phyloP scores from a whole-genome alignment of 441 rosid species.

The Macaranga tanarius region DNA sequence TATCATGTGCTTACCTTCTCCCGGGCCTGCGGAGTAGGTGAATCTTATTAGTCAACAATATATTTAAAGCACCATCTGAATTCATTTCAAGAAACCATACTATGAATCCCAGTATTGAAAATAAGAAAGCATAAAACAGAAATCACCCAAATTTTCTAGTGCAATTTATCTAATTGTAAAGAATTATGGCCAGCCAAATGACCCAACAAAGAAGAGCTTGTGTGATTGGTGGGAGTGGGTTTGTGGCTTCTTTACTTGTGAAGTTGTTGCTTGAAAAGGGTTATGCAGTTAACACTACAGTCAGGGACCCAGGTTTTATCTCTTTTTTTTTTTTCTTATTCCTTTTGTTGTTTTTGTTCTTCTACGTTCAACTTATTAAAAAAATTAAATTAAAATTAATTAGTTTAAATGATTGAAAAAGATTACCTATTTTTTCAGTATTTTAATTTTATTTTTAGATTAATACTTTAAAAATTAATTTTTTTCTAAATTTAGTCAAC shows the following conservation, averaged over 20 bases:
- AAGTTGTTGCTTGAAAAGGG: slow-evolving; percentile 70
- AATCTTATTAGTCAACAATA: too few species aligned
- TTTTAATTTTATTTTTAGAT: too few species aligned
- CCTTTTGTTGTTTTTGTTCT: not conserved
- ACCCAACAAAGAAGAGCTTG: slow-evolving; percentile 51
- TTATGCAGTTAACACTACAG: slow-evolving; percentile 74
- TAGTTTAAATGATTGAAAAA: too few species aligned
- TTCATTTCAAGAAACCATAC: not conserved
- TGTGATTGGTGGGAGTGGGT: slow-evolving; percentile 80
- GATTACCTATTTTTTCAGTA: too few species aligned
- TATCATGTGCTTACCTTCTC: slow-evolving; percentile 4
- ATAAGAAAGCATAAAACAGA: too few species aligned
- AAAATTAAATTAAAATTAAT: too few species aligned
- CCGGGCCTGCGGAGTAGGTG: not conserved
- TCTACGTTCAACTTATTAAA: not conserved
- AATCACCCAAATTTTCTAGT: too few species aligned
- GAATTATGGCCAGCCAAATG: slow-evolving; percentile 25
- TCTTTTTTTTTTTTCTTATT: not conserved
- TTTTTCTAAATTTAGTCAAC: too few species aligned
- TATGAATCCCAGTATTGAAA: not conserved
- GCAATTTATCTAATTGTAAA: too few species aligned
- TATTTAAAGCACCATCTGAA: not conserved
- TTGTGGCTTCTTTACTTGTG: slow-evolving; percentile 65
- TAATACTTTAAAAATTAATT: too few species aligned
- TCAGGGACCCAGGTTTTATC: slow-evolving; percentile 66